These are phyloP conservation scores for Ceratobasidium sp. DNA, from an alignment of 1,284 basidiomycete genomes.

Conservation along the genomic window DNA sequence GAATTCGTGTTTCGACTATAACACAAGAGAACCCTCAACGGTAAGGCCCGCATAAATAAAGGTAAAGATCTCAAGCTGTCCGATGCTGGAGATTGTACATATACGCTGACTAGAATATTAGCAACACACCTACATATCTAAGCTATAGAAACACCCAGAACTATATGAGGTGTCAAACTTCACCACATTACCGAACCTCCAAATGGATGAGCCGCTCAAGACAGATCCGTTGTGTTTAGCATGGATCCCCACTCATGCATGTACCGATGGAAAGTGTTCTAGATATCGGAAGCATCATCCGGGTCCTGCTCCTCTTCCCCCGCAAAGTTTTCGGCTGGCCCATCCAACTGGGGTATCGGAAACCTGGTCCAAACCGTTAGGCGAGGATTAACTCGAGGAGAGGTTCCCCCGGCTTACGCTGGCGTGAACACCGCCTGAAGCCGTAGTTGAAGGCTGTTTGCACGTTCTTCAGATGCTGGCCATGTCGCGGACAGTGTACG, in stretches of 20 bases:
- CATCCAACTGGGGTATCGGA: background rate
- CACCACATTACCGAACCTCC: no score
- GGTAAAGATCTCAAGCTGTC: no score
- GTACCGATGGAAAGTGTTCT: background rate
- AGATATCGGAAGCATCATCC: background rate
- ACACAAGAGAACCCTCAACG: no score
- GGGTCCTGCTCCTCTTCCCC: background rate
- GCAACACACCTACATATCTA: no score
- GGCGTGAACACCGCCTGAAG: background rate
- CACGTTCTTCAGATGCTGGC: background rate
- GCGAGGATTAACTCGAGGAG: background rate
- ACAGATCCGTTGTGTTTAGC: background rate
- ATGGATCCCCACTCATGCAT: constrained; percentile 9
- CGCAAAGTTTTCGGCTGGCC: background rate
- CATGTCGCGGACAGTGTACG: background rate
- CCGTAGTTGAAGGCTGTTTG: background rate
- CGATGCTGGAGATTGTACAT: no score
- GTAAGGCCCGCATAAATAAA: no score
- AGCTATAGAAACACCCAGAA: no score
- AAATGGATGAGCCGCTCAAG: no score
- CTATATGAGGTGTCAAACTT: no score
- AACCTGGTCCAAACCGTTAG: background rate
- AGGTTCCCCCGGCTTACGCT: background rate
- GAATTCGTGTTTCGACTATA: no score
- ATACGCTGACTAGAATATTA: no score